These are phyloP conservation scores for Hymenoscyphus occultus DNA, from an alignment of 2,329 filamentous ascomycete species.

Conservation along the genomic window DNA sequence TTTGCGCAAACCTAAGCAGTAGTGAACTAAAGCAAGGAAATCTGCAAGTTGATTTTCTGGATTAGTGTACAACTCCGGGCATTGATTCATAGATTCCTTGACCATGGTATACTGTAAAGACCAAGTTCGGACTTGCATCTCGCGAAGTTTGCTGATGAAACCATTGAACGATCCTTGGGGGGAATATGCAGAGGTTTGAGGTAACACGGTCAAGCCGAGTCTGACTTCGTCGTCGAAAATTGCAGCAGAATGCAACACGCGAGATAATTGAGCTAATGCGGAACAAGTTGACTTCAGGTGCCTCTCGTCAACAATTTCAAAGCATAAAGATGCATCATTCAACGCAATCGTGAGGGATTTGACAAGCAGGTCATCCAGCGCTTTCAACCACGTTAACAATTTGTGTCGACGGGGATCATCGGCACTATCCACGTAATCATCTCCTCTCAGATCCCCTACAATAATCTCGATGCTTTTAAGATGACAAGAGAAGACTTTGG, in stretches of 20 bases:
- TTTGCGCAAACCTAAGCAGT: constrained; percentile 77
- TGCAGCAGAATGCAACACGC: constrained; percentile 74
- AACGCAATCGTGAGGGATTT: constrained; percentile 67
- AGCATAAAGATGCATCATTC: constrained; percentile 62
- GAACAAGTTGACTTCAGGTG: constrained; percentile 72
- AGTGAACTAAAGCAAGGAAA: constrained; percentile 77
- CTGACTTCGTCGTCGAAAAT: constrained; percentile 84
- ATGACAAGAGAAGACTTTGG: constrained; percentile 85
- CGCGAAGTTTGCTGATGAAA: constrained; percentile 69
- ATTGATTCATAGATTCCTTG: constrained; percentile 69
- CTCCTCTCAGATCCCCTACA: constrained; percentile 63
- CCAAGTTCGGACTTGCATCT: constrained; percentile 87
- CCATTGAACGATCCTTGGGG: constrained; percentile 45
- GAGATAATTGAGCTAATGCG: constrained; percentile 67
- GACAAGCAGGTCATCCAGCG: constrained; percentile 72
- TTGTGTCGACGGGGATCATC: constrained; percentile 64
- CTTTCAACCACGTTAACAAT: constrained; percentile 73
- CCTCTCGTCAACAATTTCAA: constrained; percentile 79
- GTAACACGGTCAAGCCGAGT: constrained; percentile 65
- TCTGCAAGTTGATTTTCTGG: constrained; percentile 73
- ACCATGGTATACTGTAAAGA: constrained; percentile 80
- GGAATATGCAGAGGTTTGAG: constrained; percentile 50
- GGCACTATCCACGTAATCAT: constrained; percentile 53
- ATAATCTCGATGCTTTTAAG: constrained; percentile 84
- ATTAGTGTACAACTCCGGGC: constrained; percentile 59